These are phyloP conservation scores for Fraxinus paxiana DNA, from an alignment of 305 asterid species.

Conservation along the genomic window DNA sequence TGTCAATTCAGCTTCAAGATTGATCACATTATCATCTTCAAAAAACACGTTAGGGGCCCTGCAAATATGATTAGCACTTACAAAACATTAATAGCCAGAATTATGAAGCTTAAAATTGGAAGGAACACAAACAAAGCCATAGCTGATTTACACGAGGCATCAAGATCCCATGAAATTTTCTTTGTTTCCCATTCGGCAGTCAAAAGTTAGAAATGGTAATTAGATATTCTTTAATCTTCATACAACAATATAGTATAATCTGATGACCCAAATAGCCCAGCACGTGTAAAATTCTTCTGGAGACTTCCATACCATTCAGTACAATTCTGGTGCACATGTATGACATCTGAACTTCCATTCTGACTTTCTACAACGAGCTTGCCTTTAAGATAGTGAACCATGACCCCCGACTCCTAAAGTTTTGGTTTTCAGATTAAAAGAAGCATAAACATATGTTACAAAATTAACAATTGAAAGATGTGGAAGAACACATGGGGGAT, in stretches of 20 bases:
- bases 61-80: conserved; percentile 23
- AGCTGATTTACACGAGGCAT: not conserved
- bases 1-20: conserved; percentile 72
- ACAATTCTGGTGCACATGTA: conserved; percentile 72
- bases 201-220: conserved; percentile 1
- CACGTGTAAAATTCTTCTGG: not conserved
- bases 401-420: conserved; percentile 65
- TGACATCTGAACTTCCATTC: conserved; percentile 33
- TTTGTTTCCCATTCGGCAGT: not conserved
- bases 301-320: conserved; percentile 64
- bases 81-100: not conserved
- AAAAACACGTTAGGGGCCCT: conserved; percentile 97
- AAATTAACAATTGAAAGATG: conserved; percentile 7
- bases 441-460: not conserved
- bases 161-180: not conserved
- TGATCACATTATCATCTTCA: conserved; percentile 57
- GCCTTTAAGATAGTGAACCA: conserved; percentile 68
- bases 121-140: not conserved
- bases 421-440: conserved; percentile 18
- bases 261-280: not conserved
- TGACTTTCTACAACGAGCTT: conserved; percentile 39
- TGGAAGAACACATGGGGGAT: not conserved
- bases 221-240: not conserved
- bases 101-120: not conserved
- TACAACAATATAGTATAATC: not conserved